phyloP scores from a whole-genome alignment of 2,329 filamentous ascomycete genomes.

The Talaromyces sp. region DNA sequence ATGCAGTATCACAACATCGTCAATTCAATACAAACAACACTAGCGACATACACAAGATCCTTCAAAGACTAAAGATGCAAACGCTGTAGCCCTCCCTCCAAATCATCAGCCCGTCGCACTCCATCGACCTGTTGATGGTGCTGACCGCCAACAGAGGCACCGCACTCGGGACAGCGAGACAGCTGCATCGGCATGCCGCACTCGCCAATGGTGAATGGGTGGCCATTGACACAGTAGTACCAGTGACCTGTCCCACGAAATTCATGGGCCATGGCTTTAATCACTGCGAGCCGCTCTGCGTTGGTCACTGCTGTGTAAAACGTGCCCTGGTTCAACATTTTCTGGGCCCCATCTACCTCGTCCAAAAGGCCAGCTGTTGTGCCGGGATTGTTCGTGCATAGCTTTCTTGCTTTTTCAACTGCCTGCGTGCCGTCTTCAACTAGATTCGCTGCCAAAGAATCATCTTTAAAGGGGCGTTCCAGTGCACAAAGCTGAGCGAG shows the following conservation, averaged over 20 bases:
- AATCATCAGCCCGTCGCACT: constrained; percentile 2
- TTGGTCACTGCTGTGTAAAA: constrained; percentile 48
- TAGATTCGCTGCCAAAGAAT: neutral
- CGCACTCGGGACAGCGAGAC: constrained; percentile 23
- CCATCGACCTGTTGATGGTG: constrained; percentile 14
- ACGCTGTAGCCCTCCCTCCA: neutral
- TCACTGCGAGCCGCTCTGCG: constrained; percentile 49
- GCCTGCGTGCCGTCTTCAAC: neutral
- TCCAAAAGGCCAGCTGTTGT: constrained; percentile 32
- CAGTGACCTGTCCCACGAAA: constrained; percentile 49
- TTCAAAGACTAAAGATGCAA: neutral
- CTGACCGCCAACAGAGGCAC: constrained; percentile 18
- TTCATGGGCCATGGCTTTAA: constrained; percentile 48
- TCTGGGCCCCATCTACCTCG: constrained; percentile 45
- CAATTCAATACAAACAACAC: neutral
- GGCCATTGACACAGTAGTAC: constrained; percentile 30
- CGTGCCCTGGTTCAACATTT: constrained; percentile 42
- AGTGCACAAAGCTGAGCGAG: constrained; percentile 46
- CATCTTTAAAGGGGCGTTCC: constrained; percentile 21
- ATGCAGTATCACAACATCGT: neutral
- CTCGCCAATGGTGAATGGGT: constrained; percentile 23
- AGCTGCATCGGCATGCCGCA: constrained; percentile 26
- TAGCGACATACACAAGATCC: neutral
- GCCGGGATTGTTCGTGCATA: constrained; percentile 11
- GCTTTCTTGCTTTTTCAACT: neutral